Conservation (phyloP, 768 basidiomycete species). For the Paxillus ammoniavirescens region DNA sequence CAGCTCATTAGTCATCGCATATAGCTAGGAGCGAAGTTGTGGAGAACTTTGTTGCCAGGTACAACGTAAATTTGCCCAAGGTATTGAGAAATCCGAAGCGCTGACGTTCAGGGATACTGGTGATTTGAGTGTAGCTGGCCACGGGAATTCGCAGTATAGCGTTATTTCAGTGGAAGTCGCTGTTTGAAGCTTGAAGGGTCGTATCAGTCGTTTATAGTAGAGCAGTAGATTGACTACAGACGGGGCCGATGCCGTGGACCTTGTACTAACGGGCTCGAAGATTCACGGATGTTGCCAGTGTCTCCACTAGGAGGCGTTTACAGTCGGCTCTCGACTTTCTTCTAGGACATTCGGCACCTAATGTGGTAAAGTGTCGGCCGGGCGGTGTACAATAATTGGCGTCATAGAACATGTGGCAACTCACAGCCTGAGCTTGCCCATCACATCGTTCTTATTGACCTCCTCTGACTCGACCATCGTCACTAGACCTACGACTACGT, state of each 20-base stretch:
- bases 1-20: constrained; percentile 72
- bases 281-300: too few species aligned
- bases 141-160: too few species aligned
- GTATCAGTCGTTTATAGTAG: too few species aligned
- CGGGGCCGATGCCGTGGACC: too few species aligned
- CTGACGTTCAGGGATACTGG: constrained; percentile 64
- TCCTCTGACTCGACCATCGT: background rate
- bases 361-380: background rate
- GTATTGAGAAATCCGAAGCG: constrained; percentile 48
- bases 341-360: background rate
- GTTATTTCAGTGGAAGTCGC: too few species aligned
- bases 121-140: constrained; percentile 42
- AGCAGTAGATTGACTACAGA: too few species aligned
- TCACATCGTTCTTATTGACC: too few species aligned
- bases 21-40: constrained; percentile 58
- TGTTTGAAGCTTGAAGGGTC: too few species aligned
- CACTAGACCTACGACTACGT: constrained; percentile 2
- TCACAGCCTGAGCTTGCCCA: background rate
- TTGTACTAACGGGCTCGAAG: too few species aligned
- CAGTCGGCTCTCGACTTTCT: too few species aligned
- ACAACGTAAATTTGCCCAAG: constrained; percentile 54
- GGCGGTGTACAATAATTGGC: background rate
- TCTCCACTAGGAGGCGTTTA: too few species aligned
- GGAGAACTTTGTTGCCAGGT: constrained; percentile 57
- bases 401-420: background rate